Conservation (phyloP, 192 early-diverging fungal species). For the Polychytrium aggregatum region DNA sequence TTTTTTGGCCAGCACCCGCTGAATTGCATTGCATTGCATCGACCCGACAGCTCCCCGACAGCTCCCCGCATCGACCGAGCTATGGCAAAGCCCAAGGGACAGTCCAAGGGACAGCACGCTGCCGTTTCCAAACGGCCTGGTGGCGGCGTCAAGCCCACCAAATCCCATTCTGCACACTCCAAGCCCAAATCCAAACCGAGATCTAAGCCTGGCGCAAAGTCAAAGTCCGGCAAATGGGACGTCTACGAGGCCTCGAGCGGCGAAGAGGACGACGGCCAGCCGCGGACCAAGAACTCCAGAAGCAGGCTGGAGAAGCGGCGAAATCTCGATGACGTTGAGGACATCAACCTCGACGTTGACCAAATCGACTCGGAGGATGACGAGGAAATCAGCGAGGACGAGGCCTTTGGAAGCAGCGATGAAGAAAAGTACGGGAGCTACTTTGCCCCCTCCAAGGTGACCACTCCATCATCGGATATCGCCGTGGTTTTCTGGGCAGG, state of each 20-base stretch:
- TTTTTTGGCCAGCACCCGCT: no score
- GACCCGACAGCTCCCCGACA: no score
- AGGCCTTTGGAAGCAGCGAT: slow-evolving; percentile 75
- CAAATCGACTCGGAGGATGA: slow-evolving; percentile 79
- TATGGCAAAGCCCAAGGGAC: no score
- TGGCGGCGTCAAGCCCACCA: no score
- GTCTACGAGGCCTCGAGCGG: slow-evolving; percentile 17
- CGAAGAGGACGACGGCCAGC: slow-evolving; percentile 12
- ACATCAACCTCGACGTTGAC: slow-evolving; percentile 62
- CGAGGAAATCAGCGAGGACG: slow-evolving; percentile 88
- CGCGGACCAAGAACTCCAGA: slow-evolving; percentile 10
- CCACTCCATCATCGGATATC: neutral
- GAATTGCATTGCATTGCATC: no score
- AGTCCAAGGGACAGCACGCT: no score
- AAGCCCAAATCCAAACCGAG: no score
- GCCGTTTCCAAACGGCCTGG: no score
- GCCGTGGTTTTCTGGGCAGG: neutral
- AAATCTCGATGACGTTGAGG: slow-evolving; percentile 46
- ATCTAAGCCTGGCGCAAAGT: no score
- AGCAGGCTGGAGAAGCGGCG: slow-evolving; percentile 4
- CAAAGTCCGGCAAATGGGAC: no score
- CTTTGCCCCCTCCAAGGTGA: slow-evolving; percentile 14
- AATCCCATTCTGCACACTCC: no score
- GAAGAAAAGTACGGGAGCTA: slow-evolving; percentile 73
- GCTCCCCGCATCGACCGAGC: no score